phyloP scores from a whole-genome alignment of 305 asterid genomes.

The Solanum hybrid region DNA sequence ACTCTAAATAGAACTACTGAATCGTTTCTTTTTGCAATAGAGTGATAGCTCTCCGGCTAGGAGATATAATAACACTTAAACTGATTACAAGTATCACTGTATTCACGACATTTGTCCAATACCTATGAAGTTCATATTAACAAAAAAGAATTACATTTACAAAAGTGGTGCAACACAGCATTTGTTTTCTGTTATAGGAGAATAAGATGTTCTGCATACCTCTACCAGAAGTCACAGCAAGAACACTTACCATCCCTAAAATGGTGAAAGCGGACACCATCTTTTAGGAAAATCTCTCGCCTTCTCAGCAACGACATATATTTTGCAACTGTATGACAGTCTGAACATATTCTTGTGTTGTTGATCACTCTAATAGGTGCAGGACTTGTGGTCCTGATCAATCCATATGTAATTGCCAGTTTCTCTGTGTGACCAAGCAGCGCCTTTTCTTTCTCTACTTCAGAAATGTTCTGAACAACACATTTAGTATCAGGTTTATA shows the following conservation, averaged over 20 bases:
- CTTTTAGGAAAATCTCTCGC: slow-evolving; percentile 27
- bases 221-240: slow-evolving; percentile 34
- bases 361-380: slow-evolving; percentile 27
- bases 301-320: slow-evolving; percentile 26
- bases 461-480: slow-evolving; percentile 21
- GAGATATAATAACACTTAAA: not conserved
- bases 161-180: not conserved
- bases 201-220: not conserved
- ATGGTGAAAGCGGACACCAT: slow-evolving; percentile 32
- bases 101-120: not conserved
- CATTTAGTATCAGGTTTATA: slow-evolving; percentile 27
- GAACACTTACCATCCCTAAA: slow-evolving; percentile 34
- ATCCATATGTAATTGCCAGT: slow-evolving; percentile 34
- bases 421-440: slow-evolving; percentile 35
- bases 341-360: slow-evolving; percentile 30
- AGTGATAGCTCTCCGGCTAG: not conserved
- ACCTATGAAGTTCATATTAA: not conserved
- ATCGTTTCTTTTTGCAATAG: not conserved
- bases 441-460: slow-evolving; percentile 25
- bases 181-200: not conserved
- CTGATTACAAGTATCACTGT: not conserved
- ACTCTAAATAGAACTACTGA: not conserved
- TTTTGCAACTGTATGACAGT: slow-evolving; percentile 32
- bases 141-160: not conserved
- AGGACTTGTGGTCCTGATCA: slow-evolving; percentile 14